phyloP scores from a whole-genome alignment of 768 basidiomycete genomes.

The Candolleomyces aberdarensis region DNA sequence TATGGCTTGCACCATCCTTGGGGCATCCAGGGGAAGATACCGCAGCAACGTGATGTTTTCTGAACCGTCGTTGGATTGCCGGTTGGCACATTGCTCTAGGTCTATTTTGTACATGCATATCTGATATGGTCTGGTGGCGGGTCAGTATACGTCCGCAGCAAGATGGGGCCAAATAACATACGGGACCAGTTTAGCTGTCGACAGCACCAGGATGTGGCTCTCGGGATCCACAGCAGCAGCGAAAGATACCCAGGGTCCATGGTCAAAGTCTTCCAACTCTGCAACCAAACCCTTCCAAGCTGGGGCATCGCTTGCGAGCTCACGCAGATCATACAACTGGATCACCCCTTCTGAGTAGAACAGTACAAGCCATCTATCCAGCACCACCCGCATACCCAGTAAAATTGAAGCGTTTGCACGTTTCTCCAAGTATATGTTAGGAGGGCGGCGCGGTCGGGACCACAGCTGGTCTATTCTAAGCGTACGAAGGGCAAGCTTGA shows the following conservation, averaged over 20 bases:
- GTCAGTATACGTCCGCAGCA: background rate
- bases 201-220: constrained; percentile 5
- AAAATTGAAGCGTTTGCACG: constrained; percentile 13
- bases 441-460: background rate
- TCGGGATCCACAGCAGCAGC: constrained; percentile 18
- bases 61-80: background rate
- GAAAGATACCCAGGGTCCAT: constrained; percentile 19
- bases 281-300: too few species aligned
- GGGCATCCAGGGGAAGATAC: constrained; percentile 15
- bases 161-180: background rate
- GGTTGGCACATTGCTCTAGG: background rate
- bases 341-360: constrained; percentile 40
- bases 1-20: constrained; percentile 32
- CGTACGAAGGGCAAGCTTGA: background rate
- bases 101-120: background rate
- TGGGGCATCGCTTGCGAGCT: background rate
- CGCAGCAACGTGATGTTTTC: constrained; percentile 17
- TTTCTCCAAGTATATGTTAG: background rate
- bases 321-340: constrained; percentile 38
- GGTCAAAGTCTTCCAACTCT: constrained; percentile 3
- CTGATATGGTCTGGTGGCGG: background rate
- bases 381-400: constrained; percentile 36
- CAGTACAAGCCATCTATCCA: constrained; percentile 47
- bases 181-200: background rate
- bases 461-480: background rate